A percentile compares a stretch with the other conserved stretches of the same genome.
Evolutionary conservation across 2,329 filamentous ascomycete genomes (phyloP).

Genomic region (Fusarium tjaetaba): DNA sequence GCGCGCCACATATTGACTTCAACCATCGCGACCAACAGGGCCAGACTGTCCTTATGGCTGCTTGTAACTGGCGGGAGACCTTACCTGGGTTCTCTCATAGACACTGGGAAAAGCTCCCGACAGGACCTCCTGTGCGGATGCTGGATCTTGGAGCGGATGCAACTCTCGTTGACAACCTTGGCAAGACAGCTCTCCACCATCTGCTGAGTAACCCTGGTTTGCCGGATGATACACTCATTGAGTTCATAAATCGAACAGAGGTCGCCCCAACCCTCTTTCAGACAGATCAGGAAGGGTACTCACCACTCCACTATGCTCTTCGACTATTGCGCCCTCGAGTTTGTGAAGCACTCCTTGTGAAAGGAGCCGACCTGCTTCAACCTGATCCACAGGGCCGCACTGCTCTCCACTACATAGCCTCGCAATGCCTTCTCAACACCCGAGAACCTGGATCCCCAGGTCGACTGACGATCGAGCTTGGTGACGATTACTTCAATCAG

Average conservation of each 20-base stretch:
- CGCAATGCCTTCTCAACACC: not conserved
- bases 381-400: constrained; percentile 23
- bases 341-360: constrained; percentile 27
- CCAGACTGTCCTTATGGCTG: constrained; percentile 33
- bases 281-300: constrained; percentile 12
- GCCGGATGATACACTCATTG: constrained; percentile 6
- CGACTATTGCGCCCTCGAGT: constrained; percentile 13
- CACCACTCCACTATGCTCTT: constrained; percentile 29
- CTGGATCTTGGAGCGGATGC: constrained; percentile 26
- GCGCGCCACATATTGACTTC: constrained; percentile 30
- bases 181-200: constrained; percentile 36
- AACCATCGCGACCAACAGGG: constrained; percentile 28
- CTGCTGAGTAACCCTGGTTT: constrained; percentile 25
- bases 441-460: not conserved
- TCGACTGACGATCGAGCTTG: not conserved
- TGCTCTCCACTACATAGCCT: constrained; percentile 29
- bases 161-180: constrained; percentile 16
- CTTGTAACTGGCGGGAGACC: constrained; percentile 10
- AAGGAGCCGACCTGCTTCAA: constrained; percentile 20
- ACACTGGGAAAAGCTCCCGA: not conserved
- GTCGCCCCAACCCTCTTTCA: constrained; percentile 9
- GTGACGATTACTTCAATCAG: constrained; percentile 1
- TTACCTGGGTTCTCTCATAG: not conserved
- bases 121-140: constrained; percentile 7
- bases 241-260: constrained; percentile 28